Percentiles rank a stretch among this genome's conserved stretches.
Conservation (phyloP, 2,329 filamentous ascomycete species). For the Nigrospora sphaerica region DNA sequence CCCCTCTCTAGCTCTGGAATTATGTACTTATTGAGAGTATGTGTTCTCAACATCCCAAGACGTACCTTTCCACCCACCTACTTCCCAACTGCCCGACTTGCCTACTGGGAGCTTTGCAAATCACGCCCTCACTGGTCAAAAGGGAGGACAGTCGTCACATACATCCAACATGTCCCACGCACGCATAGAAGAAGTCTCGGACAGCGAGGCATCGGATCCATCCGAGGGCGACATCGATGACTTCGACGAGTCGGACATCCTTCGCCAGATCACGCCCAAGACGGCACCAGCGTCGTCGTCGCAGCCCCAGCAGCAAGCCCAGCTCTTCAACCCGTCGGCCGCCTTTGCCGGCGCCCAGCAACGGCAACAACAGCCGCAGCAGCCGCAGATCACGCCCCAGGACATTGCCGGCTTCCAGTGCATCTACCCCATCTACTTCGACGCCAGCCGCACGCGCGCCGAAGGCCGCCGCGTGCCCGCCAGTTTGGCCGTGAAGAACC, state of each 20-base stretch:
- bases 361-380: constrained; percentile 9
- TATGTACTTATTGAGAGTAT: too few relatives aligned
- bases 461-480: constrained; percentile 74
- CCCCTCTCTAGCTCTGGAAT: too few relatives aligned
- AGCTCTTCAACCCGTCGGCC: constrained; percentile 9
- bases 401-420: constrained; percentile 74
- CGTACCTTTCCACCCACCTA: too few relatives aligned
- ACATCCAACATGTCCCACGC: constrained; percentile 64
- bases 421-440: constrained; percentile 95
- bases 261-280: constrained; percentile 34
- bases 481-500: constrained; percentile 70
- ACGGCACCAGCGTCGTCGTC: constrained; percentile 14
- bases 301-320: constrained; percentile 16
- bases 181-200: constrained; percentile 85
- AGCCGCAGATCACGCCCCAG: constrained; percentile 36
- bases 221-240: constrained; percentile 77
- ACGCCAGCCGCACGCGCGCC: constrained; percentile 63
- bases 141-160: too few relatives aligned
- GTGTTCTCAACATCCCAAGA: too few relatives aligned
- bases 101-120: too few relatives aligned
- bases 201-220: constrained; percentile 69
- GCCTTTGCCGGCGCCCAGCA: constrained; percentile 11
- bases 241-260: constrained; percentile 50
- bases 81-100: too few relatives aligned
- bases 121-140: too few relatives aligned